A percentile compares a stretch with the other conserved stretches of the same genome.
phyloP scores from a whole-genome alignment of 768 basidiomycete genomes.

The Sporobolomyces pararoseus region DNA sequence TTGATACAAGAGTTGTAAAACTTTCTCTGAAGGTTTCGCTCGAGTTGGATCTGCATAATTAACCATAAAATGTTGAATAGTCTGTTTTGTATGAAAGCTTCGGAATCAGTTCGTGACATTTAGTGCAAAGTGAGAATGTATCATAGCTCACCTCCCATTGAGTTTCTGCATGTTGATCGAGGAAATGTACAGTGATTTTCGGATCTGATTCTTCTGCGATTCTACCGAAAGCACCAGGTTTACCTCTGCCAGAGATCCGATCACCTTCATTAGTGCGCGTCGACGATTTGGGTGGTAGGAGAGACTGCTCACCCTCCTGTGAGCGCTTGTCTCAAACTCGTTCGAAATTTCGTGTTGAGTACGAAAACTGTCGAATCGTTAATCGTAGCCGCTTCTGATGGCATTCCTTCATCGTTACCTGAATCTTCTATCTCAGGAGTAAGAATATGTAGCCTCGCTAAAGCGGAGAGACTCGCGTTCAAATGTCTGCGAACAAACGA shows the following conservation, averaged over 20 bases:
- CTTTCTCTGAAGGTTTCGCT: conserved; percentile 74
- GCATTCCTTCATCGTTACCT: conserved; percentile 60
- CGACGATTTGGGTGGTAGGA: background rate
- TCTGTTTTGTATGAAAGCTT: conserved; percentile 54
- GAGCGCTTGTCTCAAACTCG: conserved; percentile 73
- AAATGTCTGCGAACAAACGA: conserved; percentile 58
- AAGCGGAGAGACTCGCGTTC: conserved; percentile 62
- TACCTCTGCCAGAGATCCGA: conserved; percentile 39
- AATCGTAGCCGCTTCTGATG: background rate
- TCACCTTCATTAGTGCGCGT: too few species aligned
- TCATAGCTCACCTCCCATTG: conserved; percentile 82
- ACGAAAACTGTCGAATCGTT: conserved; percentile 16
- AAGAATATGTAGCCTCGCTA: conserved; percentile 68
- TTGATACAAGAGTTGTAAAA: conserved; percentile 73
- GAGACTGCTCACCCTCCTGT: conserved; percentile 68
- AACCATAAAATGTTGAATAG: conserved; percentile 98
- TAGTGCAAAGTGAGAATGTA: background rate
- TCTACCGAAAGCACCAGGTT: conserved; percentile 61
- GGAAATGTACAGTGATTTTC: conserved; percentile 54
- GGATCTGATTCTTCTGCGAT: conserved; percentile 60
- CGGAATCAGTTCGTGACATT: background rate
- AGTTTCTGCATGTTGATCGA: conserved; percentile 78
- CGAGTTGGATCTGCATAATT: conserved; percentile 69
- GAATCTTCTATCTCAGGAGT: conserved; percentile 45
- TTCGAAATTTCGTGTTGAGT: conserved; percentile 71